phyloP scores from a whole-genome alignment of 805 yeast genomes.

The Candida stauntonica region DNA sequence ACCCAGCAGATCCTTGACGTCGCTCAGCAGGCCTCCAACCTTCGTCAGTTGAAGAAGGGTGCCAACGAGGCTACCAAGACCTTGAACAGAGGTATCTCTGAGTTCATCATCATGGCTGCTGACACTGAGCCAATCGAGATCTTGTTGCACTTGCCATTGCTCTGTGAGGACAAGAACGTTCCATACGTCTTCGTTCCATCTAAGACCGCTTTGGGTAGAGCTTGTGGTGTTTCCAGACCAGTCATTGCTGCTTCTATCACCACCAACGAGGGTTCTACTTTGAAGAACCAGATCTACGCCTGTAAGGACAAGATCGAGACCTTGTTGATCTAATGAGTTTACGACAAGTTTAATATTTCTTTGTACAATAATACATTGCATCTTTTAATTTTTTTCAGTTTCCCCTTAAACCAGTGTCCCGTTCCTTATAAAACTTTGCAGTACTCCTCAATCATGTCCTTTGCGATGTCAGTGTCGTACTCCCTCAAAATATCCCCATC shows the following conservation, averaged over 20 bases:
- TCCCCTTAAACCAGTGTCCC: no score
- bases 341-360: conserved; percentile 4
- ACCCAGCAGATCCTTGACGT: conserved; percentile 96
- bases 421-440: conserved; percentile 9
- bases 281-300: conserved; percentile 94
- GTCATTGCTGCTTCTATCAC: conserved; percentile 98
- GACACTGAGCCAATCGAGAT: conserved; percentile 99
- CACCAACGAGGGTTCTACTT: conserved; percentile 95
- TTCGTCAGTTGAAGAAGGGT: conserved; percentile 98
- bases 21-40: conserved; percentile 95
- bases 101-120: conserved; percentile 99
- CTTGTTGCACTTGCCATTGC: conserved; percentile 91
- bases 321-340: conserved; percentile 64
- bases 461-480: conserved; percentile 6
- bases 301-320: conserved; percentile 99
- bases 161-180: conserved; percentile 99
- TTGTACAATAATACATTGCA: background rate
- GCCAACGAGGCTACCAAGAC: conserved; percentile 99
- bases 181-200: conserved; percentile 99
- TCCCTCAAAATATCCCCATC: conserved; percentile 19
- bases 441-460: conserved; percentile 5
- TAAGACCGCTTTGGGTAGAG: conserved; percentile 98
- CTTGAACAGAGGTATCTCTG: conserved; percentile 98
- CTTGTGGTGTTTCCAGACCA: conserved; percentile 99
- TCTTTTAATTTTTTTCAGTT: no score